These are phyloP conservation scores for Tuber calosporum DNA, from an alignment of 495 filamentous ascomycete genomes.

Conservation along the genomic window DNA sequence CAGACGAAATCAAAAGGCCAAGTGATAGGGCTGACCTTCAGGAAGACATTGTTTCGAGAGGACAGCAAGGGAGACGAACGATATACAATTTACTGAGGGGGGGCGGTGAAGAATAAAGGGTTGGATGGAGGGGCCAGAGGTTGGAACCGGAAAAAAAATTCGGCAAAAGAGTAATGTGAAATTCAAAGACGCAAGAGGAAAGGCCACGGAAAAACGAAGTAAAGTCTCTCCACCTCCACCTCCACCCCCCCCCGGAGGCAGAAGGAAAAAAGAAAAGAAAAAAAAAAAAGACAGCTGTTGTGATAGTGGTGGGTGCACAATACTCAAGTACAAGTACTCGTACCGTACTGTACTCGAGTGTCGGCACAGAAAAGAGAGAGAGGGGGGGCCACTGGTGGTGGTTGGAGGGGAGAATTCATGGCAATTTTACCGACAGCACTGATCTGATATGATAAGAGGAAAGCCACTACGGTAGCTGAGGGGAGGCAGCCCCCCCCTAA, in stretches of 20 bases:
- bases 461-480: neutral
- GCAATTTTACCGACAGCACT: neutral
- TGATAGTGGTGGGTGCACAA: neutral
- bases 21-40: conserved; percentile 38
- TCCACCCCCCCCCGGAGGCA: conserved; percentile 12
- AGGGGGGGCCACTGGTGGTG: conserved; percentile 2
- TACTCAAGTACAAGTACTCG: neutral
- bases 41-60: conserved; percentile 29
- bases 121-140: conserved; percentile 13
- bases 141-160: conserved; percentile 24
- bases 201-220: conserved; percentile 22
- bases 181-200: conserved; percentile 25
- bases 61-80: conserved; percentile 32
- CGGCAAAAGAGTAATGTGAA: conserved; percentile 18
- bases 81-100: conserved; percentile 29
- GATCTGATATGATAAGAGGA: neutral
- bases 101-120: conserved; percentile 12
- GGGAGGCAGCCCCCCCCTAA: neutral
- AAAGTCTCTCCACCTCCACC: conserved; percentile 22
- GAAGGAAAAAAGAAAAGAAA: neutral
- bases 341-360: no score
- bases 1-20: conserved; percentile 21
- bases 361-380: neutral
- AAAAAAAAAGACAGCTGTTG: conserved; percentile 15
- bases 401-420: neutral